Base-by-base conservation (phyloP, 305 asterid genomes). In the Coffea humblotiana region DNA sequence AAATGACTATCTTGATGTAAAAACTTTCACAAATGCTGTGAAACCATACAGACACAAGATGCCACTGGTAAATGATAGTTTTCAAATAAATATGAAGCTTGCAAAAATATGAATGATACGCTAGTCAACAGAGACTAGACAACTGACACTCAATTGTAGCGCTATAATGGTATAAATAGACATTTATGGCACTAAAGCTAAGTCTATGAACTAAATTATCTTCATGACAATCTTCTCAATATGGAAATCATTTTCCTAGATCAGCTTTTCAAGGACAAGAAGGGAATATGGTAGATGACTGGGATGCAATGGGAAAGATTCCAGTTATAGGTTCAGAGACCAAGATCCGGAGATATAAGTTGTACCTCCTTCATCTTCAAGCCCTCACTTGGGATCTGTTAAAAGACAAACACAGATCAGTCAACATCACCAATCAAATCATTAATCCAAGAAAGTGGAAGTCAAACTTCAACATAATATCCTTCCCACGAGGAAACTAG, bases 301-400 rank as follows among this genome's bases (percentile, higher is more conserved):
- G 15, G 54, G 72, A 54, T 23, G 45, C 23, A 9, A 70, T 12
- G 2, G 15, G 18, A 47, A 52, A 64, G 60, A 9, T 60, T 67
- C 45, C 76, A 75, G n/a, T 63, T 77, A 35, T 6, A 75, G 66
- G 48, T 29, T 49, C 21, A 67, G 23, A 76, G 72, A 63, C 58
- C 58, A 72, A 78, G 78, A 77, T 27, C 19, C 23, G 64, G 64
- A 43, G 52, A 48, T 65, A 35, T 32, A 64, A 18, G 6, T 48
- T 13, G 47, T 90, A 96, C 99, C 98, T 96, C 99, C 43, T 87
- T 80, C 82, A 88, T 91, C 91, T 91, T 92, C 90, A 96, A 83
- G 72, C 92, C 92, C 27, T 85, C 90, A 63, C 58, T 75, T 35
- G 95, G 92, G 82, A 79, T 88, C 98, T 96, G 97, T 84, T 77